Conservation (phyloP, 768 basidiomycete species). For the Chalciporus piperatus region DNA sequence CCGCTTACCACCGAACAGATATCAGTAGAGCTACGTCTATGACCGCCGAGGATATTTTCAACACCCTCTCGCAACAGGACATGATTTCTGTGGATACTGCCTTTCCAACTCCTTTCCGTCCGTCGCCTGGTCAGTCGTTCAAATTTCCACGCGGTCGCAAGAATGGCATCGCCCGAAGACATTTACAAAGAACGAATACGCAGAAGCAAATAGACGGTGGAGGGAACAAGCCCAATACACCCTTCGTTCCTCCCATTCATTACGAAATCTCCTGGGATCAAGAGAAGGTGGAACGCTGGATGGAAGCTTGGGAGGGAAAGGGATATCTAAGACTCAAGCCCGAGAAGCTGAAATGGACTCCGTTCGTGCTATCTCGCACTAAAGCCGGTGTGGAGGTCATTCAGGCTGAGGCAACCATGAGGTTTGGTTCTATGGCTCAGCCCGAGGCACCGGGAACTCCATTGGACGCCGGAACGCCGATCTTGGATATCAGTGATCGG, state of each 20-base stretch:
- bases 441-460: conserved; percentile 15
- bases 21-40: conserved; percentile 86
- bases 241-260: conserved; percentile 60
- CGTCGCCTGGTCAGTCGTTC: conserved; percentile 77
- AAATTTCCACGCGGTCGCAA: conserved; percentile 66
- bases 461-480: conserved; percentile 24
- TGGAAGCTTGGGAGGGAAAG: conserved; percentile 72
- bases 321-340: conserved; percentile 74
- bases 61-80: conserved; percentile 65
- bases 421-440: conserved; percentile 9
- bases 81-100: conserved; percentile 63
- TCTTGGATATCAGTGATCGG: conserved; percentile 13
- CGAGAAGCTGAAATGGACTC: conserved; percentile 92
- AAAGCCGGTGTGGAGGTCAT: conserved; percentile 28
- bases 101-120: conserved; percentile 52
- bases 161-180: conserved; percentile 61
- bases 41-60: conserved; percentile 84
- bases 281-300: conserved; percentile 58
- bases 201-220: conserved; percentile 39
- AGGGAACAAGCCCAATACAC: conserved; percentile 39
- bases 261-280: conserved; percentile 79
- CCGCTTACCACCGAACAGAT: conserved; percentile 45
- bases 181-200: conserved; percentile 52
- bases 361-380: conserved; percentile 69
- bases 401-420: conserved; percentile 18